Conservation (phyloP, 2,329 filamentous ascomycete species). For the Pyrenochaeta sp. region DNA sequence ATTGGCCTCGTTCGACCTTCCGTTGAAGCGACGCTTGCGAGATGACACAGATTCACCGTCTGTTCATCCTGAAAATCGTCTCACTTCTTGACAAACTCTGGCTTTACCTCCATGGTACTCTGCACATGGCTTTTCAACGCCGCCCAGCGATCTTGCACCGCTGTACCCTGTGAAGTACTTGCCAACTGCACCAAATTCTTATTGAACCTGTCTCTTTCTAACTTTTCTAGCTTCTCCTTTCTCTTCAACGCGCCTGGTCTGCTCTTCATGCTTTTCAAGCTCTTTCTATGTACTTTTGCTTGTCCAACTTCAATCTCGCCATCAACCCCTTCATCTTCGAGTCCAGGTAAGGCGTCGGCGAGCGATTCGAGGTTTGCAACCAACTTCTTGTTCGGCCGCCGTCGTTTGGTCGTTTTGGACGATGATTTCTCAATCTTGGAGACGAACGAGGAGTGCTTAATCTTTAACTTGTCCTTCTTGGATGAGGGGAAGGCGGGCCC, state of each 20-base stretch:
- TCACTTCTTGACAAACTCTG: constrained; percentile 66
- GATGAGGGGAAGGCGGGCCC: constrained; percentile 68
- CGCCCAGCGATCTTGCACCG: constrained; percentile 68
- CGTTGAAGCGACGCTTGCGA: not conserved
- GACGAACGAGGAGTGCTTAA: constrained; percentile 83
- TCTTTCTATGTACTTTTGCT: constrained; percentile 76
- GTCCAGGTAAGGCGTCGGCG: constrained; percentile 79
- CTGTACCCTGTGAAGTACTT: constrained; percentile 22
- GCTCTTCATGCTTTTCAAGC: constrained; percentile 63
- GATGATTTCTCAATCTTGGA: constrained; percentile 74
- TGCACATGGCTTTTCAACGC: constrained; percentile 85
- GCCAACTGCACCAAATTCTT: constrained; percentile 81
- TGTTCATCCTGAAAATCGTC: not conserved
- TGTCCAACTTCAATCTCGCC: constrained; percentile 51
- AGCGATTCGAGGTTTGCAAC: constrained; percentile 77
- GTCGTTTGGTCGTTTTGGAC: constrained; percentile 66
- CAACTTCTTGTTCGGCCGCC: constrained; percentile 79
- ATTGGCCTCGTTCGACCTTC: too few species aligned
- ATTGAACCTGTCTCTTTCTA: constrained; percentile 85
- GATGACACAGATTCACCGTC: not conserved
- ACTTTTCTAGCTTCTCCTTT: constrained; percentile 79
- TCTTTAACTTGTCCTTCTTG: constrained; percentile 84
- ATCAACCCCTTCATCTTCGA: constrained; percentile 49
- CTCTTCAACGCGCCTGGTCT: constrained; percentile 82
- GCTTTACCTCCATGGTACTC: constrained; percentile 87